Evolutionary conservation across 129 eudicot genomes (phyloP), one percentile per base, ranked within the genome.

Genomic region (Erigeron canadensis): DNA sequence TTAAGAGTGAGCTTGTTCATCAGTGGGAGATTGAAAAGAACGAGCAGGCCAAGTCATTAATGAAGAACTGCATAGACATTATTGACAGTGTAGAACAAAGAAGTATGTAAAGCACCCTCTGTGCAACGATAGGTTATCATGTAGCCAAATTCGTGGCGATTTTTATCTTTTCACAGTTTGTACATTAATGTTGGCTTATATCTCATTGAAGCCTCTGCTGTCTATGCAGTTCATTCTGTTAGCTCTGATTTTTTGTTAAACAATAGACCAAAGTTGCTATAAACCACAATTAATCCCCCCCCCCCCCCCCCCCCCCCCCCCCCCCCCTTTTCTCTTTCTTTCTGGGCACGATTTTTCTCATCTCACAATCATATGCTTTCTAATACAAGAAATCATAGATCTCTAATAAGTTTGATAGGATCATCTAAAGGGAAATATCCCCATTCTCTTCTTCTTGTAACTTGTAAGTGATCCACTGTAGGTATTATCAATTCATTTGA

Each of bases 21-120:
- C 84, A 84, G 54, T 87, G 76, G 71, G 92, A 89, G 48, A 74
- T 81, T 4, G 98, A 94, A 68, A 89, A 81, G 61, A 94, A 81
- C 45, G 96, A 82, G 67, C 88, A 89, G 78, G 96, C 96, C 22
- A 94, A 89, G 74, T 85, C 89, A 47, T 46, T 84, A 54, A 53
- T 94, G 76, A 89, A 84, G 85, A 89, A 78, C 63, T 89, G 92
- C 76, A 68, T 84, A 48, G 89, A 84, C 81, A 79, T 84, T 70
- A 86, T 94, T 10, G 83, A 77, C 69, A 76, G 41, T 47, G 67
- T 81, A 7, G 74, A 83, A 72, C 59, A 75, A 40, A 74, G 69
- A 63, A 34, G 69, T 40, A 3, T 60, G 18, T 57, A 73, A 55
- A 74, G 50, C 42, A 34, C 65, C 10, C 40, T 17, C 13, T 21